Evolutionary conservation across 768 basidiomycete genomes (phyloP).

Genomic region (Termitomyces sp.): DNA sequence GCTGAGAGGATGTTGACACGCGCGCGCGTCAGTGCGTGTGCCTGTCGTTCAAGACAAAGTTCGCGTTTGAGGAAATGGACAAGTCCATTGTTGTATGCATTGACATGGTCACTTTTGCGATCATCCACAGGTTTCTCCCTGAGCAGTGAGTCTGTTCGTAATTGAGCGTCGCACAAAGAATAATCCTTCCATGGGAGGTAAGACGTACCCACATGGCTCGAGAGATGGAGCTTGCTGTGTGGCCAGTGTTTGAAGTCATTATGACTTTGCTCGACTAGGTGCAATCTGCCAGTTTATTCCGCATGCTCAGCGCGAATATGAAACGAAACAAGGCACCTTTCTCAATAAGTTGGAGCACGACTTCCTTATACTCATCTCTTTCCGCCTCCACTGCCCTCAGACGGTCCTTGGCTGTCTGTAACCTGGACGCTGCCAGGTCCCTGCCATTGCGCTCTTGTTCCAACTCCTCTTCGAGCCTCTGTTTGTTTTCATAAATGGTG

Average conservation of each 20-base stretch:
- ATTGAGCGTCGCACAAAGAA: not conserved
- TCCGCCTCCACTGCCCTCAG: constrained; percentile 25
- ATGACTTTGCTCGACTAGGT: constrained; percentile 29
- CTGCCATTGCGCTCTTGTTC: constrained; percentile 2
- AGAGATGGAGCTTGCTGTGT: constrained; percentile 32
- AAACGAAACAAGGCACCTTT: constrained; percentile 33
- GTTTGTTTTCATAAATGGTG: constrained; percentile 7
- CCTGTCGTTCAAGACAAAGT: constrained; percentile 32
- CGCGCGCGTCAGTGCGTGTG: constrained; percentile 27
- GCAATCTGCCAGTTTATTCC: not conserved
- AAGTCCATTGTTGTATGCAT: constrained; percentile 24
- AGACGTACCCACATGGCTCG: constrained; percentile 32
- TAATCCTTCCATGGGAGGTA: not conserved
- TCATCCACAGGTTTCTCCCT: not conserved
- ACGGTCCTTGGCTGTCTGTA: constrained; percentile 1
- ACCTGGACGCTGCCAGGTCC: not conserved
- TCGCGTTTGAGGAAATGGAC: constrained; percentile 31
- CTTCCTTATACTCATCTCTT: constrained; percentile 41
- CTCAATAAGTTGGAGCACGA: constrained; percentile 39
- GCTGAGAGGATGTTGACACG: constrained; percentile 39
- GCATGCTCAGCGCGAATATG: not conserved
- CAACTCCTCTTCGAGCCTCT: constrained; percentile 7
- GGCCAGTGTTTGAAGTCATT: constrained; percentile 39
- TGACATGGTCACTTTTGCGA: not conserved
- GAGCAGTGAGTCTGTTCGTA: not conserved